Evolutionary conservation across 176 grass and related monocot species (phyloP), one percentile per base, ranked within the genome.

Genomic region (Urochloa ruziziensis): DNA sequence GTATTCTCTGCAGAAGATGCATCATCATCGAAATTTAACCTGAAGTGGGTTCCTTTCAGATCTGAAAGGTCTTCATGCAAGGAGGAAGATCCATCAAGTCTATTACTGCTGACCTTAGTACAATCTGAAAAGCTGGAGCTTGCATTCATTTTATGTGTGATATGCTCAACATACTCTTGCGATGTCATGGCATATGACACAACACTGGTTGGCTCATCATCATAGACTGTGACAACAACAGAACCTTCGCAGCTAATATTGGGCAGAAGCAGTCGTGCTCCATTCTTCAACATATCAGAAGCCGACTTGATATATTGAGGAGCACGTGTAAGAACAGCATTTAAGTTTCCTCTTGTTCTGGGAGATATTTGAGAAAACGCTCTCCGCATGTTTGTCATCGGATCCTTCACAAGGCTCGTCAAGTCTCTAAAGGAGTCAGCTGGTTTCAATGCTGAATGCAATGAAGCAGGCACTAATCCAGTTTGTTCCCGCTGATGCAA

Each of bases 171-270:
- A 89, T 91, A 94, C 67, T 85, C 86, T 79, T 87, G 80, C 16
- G 92, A 91, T 10, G 81, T 85, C 86, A 98, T 84, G 49, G 82
- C 90, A 82, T 98, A 94, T 43, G 92, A 93, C 68, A 98, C 83
- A 74, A 94, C 88, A 61, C 95, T 95, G 53, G 92, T 91, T 40
- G 92, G 92, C 75, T 98, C 95, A 17, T 95, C 89, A 86, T 98
- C 92, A 91, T 98, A 98, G 30, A 98, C 86, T 74, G 92, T 75
- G 85, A 98, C 79, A 65, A 83, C 79, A 80, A 79, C 72, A 71
- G 87, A 80, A 88, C 93, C 78, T 83, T 82, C 84, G 56, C 62
- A 86, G 67, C 81, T 64, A 64, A 79, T 80, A 84, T 91, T 93
- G 58, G 92, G 95, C 33, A 92, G 81, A 56, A 98, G 80, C 64